Base-by-base conservation (phyloP, 1,284 basidiomycete genomes). In the Porogramme epimiltina region DNA sequence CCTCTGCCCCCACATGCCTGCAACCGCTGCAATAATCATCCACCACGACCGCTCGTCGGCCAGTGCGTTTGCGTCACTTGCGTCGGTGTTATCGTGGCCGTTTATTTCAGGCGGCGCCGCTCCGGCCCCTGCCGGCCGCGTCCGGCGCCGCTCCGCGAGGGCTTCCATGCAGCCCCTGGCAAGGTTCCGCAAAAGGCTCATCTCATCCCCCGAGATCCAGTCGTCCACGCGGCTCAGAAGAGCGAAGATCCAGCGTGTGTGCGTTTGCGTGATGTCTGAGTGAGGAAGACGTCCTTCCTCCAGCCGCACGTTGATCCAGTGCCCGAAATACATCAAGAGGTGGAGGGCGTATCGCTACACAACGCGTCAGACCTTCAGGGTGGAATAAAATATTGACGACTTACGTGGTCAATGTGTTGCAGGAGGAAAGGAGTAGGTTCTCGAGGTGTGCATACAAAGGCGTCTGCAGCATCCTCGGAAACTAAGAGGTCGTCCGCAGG, bases 161-260 rank as follows among this genome's bases (percentile, higher is more conserved):
- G 89, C 70, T 19, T 75, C 73, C 25, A 91, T 75, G 62, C 87
- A 87, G 3, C 82, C 84, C 28, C 92, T 84, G 2, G 88, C 90
- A 23, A 98, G 79, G 47, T 81, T 85, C 16, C 95, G 85, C 46
- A 97, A 69, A 2, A 82, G 75, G 58, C 82, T 87, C 69, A 89
- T 87, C 61, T 96, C 89, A 54, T 93, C 89, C 15, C 87, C 83
- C 33, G 84, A 80, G 26, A 95, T 72, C 28, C 83, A 76, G 13
- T 84, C 79, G 49, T 94, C 91, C 19, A 95, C 73, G 40, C 84
- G 78, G 16, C 87, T 75, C 15, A 98, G 77, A 39, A 95, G 78
- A 3, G 81, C 78, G 68, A 96, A 93, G 41, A 94, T 84, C 94
- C 95, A 97, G 28, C 81, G 82, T 2, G 84, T 81, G 63, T 95